Conservation (phyloP, 169 alveolate genomes). For the Plasmodium fragile region DNA sequence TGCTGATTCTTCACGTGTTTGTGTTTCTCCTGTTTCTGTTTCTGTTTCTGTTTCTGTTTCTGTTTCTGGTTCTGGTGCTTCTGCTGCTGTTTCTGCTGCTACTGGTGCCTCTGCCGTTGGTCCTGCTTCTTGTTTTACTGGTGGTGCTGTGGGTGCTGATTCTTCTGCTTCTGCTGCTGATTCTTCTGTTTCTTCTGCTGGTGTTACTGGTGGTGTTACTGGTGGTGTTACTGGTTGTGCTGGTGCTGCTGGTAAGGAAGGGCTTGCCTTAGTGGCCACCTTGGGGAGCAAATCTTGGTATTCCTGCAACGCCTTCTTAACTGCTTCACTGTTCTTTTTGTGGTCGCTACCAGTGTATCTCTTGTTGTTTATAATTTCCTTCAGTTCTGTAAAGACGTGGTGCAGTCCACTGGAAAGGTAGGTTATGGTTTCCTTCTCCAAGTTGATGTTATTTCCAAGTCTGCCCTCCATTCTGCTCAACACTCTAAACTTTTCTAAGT, state of each 20-base stretch:
- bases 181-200: background rate
- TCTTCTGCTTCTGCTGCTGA: background rate
- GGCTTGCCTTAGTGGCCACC: background rate
- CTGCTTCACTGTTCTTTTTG: background rate
- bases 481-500: conserved; percentile 42
- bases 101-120: background rate
- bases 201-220: background rate
- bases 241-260: background rate
- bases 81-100: background rate
- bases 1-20: too few relatives aligned
- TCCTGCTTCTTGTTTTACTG: too few relatives aligned
- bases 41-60: background rate
- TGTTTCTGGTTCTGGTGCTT: background rate
- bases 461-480: conserved; percentile 25
- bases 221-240: background rate
- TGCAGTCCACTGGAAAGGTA: conserved; percentile 45
- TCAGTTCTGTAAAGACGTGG: conserved; percentile 34
- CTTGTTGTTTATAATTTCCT: conserved; percentile 24
- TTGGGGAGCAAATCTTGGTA: conserved; percentile 36
- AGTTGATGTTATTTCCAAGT: conserved; percentile 11
- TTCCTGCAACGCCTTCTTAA: background rate
- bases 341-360: conserved; percentile 1
- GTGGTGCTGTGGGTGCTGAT: background rate
- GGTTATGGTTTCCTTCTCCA: conserved; percentile 24
- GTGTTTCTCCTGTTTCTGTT: background rate